Percentiles rank a stretch among this genome's conserved stretches.
These are phyloP conservation scores for Corniculantispora saksenae DNA, from an alignment of 2,329 filamentous ascomycete species.

Conservation along the genomic window DNA sequence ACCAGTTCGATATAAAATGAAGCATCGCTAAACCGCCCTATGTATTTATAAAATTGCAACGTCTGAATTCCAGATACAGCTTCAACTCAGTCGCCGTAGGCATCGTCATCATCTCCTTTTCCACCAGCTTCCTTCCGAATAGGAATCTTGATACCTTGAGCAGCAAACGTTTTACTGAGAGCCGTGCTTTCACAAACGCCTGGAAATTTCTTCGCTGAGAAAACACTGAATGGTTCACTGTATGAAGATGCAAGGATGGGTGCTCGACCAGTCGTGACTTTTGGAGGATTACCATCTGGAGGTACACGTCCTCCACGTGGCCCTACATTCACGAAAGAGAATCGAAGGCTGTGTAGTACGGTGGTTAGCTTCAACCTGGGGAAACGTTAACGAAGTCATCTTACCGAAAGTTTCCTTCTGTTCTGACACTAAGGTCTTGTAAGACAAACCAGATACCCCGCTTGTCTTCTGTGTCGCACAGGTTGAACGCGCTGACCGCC, in stretches of 20 bases:
- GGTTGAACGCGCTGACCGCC: conserved; percentile 81
- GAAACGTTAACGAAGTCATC: conserved; percentile 18
- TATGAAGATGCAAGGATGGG: conserved; percentile 84
- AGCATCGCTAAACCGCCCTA: background rate
- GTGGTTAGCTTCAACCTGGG: background rate
- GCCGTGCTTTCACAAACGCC: conserved; percentile 93
- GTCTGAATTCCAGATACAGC: background rate
- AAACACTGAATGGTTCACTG: conserved; percentile 89
- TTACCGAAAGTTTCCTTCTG: conserved; percentile 87
- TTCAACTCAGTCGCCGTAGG: conserved; percentile 35
- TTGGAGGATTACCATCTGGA: conserved; percentile 40
- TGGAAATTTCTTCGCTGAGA: conserved; percentile 96
- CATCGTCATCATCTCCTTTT: conserved; percentile 55
- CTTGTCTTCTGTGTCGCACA: conserved; percentile 77
- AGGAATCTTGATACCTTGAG: conserved; percentile 94
- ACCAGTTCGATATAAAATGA: background rate
- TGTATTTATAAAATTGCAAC: background rate
- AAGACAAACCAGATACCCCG: conserved; percentile 96
- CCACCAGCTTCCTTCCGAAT: conserved; percentile 80
- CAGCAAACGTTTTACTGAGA: conserved; percentile 88
- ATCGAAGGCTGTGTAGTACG: conserved; percentile 53
- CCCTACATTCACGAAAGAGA: conserved; percentile 84
- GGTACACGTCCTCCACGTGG: conserved; percentile 39
- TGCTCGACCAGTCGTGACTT: conserved; percentile 72
- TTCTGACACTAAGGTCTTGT: conserved; percentile 91